Percentiles rank a stretch among this genome's conserved stretches.
phyloP scores from a whole-genome alignment of 225 moss, liverwort and hornwort genomes.

The Lunularia cruciata region DNA sequence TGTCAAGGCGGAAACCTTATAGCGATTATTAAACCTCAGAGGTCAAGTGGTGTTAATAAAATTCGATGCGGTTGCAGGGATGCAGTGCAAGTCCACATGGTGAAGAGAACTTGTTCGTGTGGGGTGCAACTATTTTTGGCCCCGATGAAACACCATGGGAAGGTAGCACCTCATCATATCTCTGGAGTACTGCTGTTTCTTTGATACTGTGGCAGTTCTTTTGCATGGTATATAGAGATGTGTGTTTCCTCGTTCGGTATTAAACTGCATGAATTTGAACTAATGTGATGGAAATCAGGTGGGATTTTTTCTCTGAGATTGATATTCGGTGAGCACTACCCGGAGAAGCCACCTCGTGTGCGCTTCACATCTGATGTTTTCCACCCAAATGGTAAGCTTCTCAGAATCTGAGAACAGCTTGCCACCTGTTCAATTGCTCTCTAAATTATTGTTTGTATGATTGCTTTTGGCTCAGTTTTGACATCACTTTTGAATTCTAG shows the following conservation, averaged over 20 bases:
- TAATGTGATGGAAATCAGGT: slow-evolving; percentile 28
- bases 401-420: too few species aligned
- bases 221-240: not conserved
- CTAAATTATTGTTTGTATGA: not conserved
- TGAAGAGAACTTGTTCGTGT: slow-evolving; percentile 58
- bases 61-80: too few species aligned
- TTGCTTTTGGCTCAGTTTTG: too few species aligned
- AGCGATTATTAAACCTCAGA: too few species aligned
- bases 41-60: too few species aligned
- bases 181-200: slow-evolving; percentile 14
- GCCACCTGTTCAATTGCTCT: too few species aligned
- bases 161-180: slow-evolving; percentile 40
- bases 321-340: slow-evolving; percentile 61
- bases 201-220: not conserved
- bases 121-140: slow-evolving; percentile 61
- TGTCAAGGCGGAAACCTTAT: too few species aligned
- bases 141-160: slow-evolving; percentile 67
- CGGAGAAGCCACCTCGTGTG: slow-evolving; percentile 60
- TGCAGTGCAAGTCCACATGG: slow-evolving; percentile 65
- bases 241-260: not conserved
- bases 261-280: not conserved
- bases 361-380: slow-evolving; percentile 62
- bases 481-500: too few species aligned
- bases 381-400: slow-evolving; percentile 53
- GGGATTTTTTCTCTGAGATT: slow-evolving; percentile 56